These are phyloP conservation scores for Suillus lakei DNA, from an alignment of 768 basidiomycete species.

Conservation along the genomic window DNA sequence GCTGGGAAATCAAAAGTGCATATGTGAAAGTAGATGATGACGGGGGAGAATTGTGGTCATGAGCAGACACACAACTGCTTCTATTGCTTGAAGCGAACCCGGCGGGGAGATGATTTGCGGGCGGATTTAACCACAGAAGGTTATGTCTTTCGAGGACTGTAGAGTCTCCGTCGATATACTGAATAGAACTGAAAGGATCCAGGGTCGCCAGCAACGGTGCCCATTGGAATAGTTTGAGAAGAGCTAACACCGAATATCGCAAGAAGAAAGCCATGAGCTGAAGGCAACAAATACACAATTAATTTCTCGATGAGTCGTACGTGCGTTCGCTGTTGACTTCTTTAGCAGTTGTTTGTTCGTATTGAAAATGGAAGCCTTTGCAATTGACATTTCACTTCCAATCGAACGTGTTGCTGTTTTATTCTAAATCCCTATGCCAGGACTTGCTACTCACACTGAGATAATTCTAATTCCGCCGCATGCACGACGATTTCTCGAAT, in stretches of 20 bases:
- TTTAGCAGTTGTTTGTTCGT: not conserved
- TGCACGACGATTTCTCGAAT: no score
- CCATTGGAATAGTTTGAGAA: constrained; percentile 7
- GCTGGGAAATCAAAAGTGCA: not conserved
- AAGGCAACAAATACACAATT: not conserved
- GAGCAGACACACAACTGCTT: not conserved
- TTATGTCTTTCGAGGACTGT: not conserved
- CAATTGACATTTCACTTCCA: no score
- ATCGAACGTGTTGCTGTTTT: no score
- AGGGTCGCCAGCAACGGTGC: not conserved
- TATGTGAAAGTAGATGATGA: not conserved
- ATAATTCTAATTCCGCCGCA: no score
- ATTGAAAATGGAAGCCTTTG: not conserved
- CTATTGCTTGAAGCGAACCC: not conserved
- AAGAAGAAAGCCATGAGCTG: not conserved
- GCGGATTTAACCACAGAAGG: not conserved
- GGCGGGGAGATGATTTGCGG: not conserved
- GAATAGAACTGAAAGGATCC: not conserved
- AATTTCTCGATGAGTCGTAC: not conserved
- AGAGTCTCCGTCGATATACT: not conserved
- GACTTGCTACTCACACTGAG: no score
- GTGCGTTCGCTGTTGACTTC: no score
- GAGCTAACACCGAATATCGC: not conserved
- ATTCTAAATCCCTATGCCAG: no score
- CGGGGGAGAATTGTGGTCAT: not conserved